Conservation (phyloP, 2,329 filamentous ascomycete genomes). For the Clathrospora elynae region DNA sequence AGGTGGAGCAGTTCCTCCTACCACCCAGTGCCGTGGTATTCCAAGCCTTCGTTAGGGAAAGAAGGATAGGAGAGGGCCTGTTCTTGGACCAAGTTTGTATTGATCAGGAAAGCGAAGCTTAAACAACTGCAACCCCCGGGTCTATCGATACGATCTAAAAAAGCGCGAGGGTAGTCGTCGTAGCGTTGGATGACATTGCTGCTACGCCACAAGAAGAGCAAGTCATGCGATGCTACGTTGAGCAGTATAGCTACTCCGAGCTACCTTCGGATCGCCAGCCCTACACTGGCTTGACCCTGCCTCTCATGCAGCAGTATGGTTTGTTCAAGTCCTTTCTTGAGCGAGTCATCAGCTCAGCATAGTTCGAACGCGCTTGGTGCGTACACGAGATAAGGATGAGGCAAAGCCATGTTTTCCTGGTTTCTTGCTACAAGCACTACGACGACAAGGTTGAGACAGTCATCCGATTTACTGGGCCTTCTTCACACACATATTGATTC, state of each 20-base stretch:
- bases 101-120: slow-evolving; percentile 48
- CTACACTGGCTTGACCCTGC: slow-evolving; percentile 32
- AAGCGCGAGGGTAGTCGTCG: slow-evolving; percentile 49
- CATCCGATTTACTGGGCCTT: slow-evolving; percentile 50
- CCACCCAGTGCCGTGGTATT: slow-evolving; percentile 49
- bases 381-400: slow-evolving; percentile 52
- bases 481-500: slow-evolving; percentile 49
- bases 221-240: slow-evolving; percentile 48
- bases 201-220: slow-evolving; percentile 43
- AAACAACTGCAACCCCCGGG: slow-evolving; percentile 49
- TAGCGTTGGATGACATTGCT: slow-evolving; percentile 51
- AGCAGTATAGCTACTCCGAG: slow-evolving; percentile 42
- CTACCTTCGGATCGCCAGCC: slow-evolving; percentile 30
- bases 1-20: slow-evolving; percentile 46
- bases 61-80: slow-evolving; percentile 47
- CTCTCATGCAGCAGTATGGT: slow-evolving; percentile 37
- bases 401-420: slow-evolving; percentile 49
- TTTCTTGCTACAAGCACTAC: slow-evolving; percentile 41
- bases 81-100: slow-evolving; percentile 56
- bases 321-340: slow-evolving; percentile 36
- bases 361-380: slow-evolving; percentile 55
- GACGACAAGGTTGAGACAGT: slow-evolving; percentile 32
- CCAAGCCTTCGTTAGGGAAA: slow-evolving; percentile 50
- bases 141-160: slow-evolving; percentile 52
- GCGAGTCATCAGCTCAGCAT: slow-evolving; percentile 49